Conservation (phyloP, 163 green algal genomes). For the Scenedesmus sp. region DNA sequence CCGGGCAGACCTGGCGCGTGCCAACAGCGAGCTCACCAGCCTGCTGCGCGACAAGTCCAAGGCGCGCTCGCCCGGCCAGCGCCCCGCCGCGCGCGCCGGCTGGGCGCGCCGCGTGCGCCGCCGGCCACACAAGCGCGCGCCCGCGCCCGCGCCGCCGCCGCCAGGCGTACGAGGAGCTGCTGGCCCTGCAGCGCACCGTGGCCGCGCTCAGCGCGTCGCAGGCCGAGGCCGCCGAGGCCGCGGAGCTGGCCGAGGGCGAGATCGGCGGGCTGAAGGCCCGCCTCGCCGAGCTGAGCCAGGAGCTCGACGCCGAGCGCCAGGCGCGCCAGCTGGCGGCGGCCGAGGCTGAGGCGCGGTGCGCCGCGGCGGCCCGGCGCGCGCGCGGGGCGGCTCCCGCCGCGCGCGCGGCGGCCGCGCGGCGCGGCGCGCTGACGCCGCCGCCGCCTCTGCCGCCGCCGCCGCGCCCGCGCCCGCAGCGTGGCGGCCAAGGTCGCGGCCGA, state of each 20-base stretch:
- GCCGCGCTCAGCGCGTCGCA: background rate
- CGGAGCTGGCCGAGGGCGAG: slow-evolving; percentile 13
- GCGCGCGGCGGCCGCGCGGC: no score
- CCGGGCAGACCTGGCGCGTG: slow-evolving; percentile 22
- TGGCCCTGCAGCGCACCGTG: slow-evolving; percentile 16
- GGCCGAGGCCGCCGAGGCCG: background rate
- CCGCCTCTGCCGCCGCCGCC: background rate
- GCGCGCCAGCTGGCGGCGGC: slow-evolving; percentile 32
- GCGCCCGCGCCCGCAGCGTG: slow-evolving; percentile 7
- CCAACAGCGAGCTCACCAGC: slow-evolving; percentile 34
- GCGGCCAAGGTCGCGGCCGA: slow-evolving; percentile 40
- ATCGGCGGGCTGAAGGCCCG: slow-evolving; percentile 25
- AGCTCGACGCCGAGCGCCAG: slow-evolving; percentile 23
- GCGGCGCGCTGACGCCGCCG: no score
- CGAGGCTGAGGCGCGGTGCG: slow-evolving; percentile 39
- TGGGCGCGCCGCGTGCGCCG: no score
- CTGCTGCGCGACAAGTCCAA: slow-evolving; percentile 41
- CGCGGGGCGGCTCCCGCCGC: no score
- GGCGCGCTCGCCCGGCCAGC: background rate
- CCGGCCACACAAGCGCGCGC: background rate
- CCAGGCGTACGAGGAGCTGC: slow-evolving; percentile 37
- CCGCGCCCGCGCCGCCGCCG: background rate
- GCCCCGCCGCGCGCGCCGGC: no score
- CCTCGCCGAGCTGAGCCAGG: slow-evolving; percentile 12
- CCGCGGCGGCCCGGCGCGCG: no score